Percentiles rank a stretch among this genome's conserved stretches.
Evolutionary conservation across 495 filamentous ascomycete genomes (phyloP).

Genomic region (Podospora pseudoanserina): DNA sequence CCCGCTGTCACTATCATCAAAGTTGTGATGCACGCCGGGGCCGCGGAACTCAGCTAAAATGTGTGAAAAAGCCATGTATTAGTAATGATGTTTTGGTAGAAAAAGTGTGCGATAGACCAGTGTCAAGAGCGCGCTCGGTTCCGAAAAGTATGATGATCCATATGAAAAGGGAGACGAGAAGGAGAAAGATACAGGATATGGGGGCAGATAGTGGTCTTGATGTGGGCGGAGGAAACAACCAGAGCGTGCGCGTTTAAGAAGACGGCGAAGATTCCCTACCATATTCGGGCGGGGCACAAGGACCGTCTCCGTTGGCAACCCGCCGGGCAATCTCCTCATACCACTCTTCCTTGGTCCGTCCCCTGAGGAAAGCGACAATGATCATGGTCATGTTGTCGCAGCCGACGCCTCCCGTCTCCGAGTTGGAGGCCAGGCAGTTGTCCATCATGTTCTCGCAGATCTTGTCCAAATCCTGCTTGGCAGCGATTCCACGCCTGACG

Average conservation of each 20-base stretch:
- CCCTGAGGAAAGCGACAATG: constrained; percentile 81
- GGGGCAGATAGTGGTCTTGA: background rate
- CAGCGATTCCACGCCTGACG: constrained; percentile 89
- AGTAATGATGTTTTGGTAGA: constrained; percentile 17
- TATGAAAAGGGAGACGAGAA: background rate
- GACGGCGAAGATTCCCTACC: constrained; percentile 60
- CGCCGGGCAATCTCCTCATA: constrained; percentile 91
- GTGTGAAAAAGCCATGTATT: constrained; percentile 29
- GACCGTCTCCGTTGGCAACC: constrained; percentile 94
- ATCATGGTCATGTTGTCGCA: constrained; percentile 99
- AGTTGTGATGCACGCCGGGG: constrained; percentile 82
- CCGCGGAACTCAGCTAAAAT: constrained; percentile 88
- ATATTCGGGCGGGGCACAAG: constrained; percentile 98
- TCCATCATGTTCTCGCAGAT: constrained; percentile 99
- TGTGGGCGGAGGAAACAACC: constrained; percentile 3
- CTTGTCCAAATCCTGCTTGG: constrained; percentile 84
- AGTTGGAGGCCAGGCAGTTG: constrained; percentile 95
- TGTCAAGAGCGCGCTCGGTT: background rate
- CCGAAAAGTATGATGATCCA: background rate
- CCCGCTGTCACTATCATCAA: constrained; percentile 88
- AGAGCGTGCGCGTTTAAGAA: constrained; percentile 20
- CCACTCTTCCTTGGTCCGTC: constrained; percentile 94
- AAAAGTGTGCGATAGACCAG: background rate
- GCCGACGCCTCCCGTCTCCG: constrained; percentile 94
- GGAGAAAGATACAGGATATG: background rate